Conservation (phyloP, 2,329 filamentous ascomycete species). For the Talaromyces piceae region DNA sequence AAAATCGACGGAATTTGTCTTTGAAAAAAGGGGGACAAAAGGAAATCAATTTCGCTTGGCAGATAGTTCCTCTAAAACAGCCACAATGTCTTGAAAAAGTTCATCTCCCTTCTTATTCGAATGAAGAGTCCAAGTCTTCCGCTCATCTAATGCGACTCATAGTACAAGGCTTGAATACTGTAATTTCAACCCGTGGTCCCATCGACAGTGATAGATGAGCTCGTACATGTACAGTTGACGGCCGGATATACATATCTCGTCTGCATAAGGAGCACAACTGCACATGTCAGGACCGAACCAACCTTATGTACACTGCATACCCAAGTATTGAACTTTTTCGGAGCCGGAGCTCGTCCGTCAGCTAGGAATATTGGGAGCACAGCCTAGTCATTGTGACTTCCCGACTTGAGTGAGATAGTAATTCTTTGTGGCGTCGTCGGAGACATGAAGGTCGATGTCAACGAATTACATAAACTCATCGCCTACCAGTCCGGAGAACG, state of each 20-base stretch:
- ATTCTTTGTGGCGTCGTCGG: not conserved
- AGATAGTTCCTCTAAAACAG: too few relatives aligned
- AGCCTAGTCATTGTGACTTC: not conserved
- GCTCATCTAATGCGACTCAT: not conserved
- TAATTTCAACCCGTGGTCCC: not conserved
- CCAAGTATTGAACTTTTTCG: not conserved
- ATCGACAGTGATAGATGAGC: not conserved
- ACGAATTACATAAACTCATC: not conserved
- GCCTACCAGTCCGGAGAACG: not conserved
- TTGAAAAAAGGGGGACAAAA: too few relatives aligned
- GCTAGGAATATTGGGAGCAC: not conserved
- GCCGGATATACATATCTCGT: not conserved
- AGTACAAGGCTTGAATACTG: not conserved
- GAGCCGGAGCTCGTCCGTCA: too few relatives aligned
- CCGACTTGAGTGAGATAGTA: not conserved
- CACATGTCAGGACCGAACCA: not conserved
- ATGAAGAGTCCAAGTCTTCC: not conserved
- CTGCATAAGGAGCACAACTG: not conserved
- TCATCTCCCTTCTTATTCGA: too few relatives aligned
- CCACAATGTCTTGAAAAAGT: too few relatives aligned
- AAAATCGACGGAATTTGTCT: too few relatives aligned
- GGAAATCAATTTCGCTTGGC: too few relatives aligned
- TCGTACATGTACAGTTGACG: not conserved
- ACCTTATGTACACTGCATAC: not conserved
- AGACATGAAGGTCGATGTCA: too few relatives aligned